Evolutionary conservation across 352 stramenopile genomes (phyloP), one percentile per base, ranked within the genome.

Genomic region (Phytophthora pinifolia): DNA sequence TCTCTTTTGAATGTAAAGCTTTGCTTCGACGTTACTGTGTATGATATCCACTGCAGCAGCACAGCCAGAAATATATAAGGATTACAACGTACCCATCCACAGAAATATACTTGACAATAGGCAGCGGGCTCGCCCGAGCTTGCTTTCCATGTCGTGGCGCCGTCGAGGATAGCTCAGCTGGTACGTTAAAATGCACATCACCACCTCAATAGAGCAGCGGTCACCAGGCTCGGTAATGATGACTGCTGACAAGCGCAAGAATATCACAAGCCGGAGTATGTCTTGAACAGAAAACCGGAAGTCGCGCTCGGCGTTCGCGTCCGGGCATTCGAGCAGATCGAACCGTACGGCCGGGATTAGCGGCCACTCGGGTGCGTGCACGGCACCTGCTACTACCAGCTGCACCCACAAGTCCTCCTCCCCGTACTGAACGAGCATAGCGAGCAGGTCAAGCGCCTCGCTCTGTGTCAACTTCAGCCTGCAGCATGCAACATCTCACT

Each of bases 271-370:
- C n/a, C n/a, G 34, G 34, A 22, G n/a, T 39, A 39, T 39, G 34
- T n/a, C 34, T 13, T n/a, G n/a, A 39, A 32, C 38, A 45, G 15
- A 6, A 45, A 45, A 45, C 20, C 18, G 38, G 32, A 45, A 45
- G 18, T 30, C 20, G 17, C 17, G 17, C 9, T 30, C 17, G 17
- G 18, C 9, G 10, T 45, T 31, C 12, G 38, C 20, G 38, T 45
- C 20, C 1, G 38, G 10, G 18, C 17, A 45, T 9, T 8, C 38
- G 20, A 18, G 17, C 17, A 45, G 18, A 9, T 15, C 18, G 18
- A 45, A 31, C 20, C 38, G 38, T 15, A 30, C 9, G 9, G 1
- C 38, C 17, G 38, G 38, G 10, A 45, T 45, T 4, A 45, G 37
- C 17, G 38, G 38, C 8, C 38, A 20, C 17, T 45, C 37, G 20